These are phyloP conservation scores for Rhodomyrtus psidioides DNA, from an alignment of 441 rosid genomes.

Conservation along the genomic window DNA sequence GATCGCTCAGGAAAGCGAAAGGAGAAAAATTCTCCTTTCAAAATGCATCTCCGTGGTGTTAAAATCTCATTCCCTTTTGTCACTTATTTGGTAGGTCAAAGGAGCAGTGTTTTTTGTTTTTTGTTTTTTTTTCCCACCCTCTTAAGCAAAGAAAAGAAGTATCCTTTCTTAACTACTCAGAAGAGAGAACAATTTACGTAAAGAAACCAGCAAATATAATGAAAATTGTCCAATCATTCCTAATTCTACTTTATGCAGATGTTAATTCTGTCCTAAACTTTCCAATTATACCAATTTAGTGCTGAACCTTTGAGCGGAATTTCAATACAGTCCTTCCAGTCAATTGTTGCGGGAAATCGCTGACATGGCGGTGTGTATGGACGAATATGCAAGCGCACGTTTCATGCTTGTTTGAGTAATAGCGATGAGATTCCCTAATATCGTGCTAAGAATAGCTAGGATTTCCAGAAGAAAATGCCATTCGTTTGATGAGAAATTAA, in stretches of 20 bases:
- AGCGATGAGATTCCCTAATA: not conserved
- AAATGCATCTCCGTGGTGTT: not conserved
- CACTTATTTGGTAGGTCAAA: not conserved
- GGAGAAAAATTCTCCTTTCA: not conserved
- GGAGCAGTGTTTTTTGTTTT: not conserved
- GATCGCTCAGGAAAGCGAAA: not conserved
- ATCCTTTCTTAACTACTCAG: not conserved
- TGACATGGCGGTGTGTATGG: too few species aligned
- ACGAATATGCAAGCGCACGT: not conserved
- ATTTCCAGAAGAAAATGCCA: not conserved
- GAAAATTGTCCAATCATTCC: not conserved
- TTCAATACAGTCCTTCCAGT: too few species aligned
- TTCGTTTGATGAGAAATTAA: too few species aligned
- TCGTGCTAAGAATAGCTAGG: not conserved
- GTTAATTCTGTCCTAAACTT: not conserved
- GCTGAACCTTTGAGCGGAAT: too few species aligned
- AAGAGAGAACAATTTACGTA: not conserved
- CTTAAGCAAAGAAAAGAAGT: not conserved
- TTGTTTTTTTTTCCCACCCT: not conserved
- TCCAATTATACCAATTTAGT: not conserved
- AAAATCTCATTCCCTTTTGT: not conserved
- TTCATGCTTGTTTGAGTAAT: not conserved
- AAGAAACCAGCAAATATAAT: not conserved
- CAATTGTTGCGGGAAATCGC: too few species aligned
- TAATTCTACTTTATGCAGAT: not conserved